Percentiles rank a stretch among this genome's conserved stretches.
These are phyloP conservation scores for Solidago caesia DNA, from an alignment of 129 eudicot genomes.

Conservation along the genomic window DNA sequence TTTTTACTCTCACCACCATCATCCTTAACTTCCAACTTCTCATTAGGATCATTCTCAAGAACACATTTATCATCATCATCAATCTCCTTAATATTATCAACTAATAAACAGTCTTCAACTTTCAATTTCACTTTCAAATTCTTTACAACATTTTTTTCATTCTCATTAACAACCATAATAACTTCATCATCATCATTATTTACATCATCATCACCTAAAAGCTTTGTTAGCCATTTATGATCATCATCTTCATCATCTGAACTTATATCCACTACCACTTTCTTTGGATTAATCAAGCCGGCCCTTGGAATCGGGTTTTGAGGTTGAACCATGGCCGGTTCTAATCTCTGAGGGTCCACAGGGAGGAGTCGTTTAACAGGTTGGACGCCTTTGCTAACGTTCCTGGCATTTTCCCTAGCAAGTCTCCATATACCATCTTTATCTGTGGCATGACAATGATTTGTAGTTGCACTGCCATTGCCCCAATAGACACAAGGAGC, in stretches of 20 bases:
- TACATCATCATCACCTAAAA: constrained; percentile 51
- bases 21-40: constrained; percentile 27
- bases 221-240: constrained; percentile 46
- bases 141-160: constrained; percentile 28
- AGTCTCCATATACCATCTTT: constrained; percentile 29
- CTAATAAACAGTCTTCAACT: not conserved
- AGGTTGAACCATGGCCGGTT: constrained; percentile 24
- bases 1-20: not conserved
- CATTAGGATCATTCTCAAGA: constrained; percentile 81
- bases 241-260: constrained; percentile 36
- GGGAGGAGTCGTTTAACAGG: constrained; percentile 6
- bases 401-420: constrained; percentile 33
- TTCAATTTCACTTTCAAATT: constrained; percentile 28
- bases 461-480: constrained; percentile 30
- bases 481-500: constrained; percentile 45
- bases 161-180: constrained; percentile 41
- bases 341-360: constrained; percentile 15
- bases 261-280: constrained; percentile 25
- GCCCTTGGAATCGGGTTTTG: constrained; percentile 16
- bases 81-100: constrained; percentile 1
- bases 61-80: constrained; percentile 72
- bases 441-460: constrained; percentile 44
- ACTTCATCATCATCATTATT: constrained; percentile 47
- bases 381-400: constrained; percentile 22
- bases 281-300: constrained; percentile 18